Percentiles rank a stretch among this genome's conserved stretches.
phyloP scores from a whole-genome alignment of 2,329 filamentous ascomycete species.

The Neofusicoccum sp. region DNA sequence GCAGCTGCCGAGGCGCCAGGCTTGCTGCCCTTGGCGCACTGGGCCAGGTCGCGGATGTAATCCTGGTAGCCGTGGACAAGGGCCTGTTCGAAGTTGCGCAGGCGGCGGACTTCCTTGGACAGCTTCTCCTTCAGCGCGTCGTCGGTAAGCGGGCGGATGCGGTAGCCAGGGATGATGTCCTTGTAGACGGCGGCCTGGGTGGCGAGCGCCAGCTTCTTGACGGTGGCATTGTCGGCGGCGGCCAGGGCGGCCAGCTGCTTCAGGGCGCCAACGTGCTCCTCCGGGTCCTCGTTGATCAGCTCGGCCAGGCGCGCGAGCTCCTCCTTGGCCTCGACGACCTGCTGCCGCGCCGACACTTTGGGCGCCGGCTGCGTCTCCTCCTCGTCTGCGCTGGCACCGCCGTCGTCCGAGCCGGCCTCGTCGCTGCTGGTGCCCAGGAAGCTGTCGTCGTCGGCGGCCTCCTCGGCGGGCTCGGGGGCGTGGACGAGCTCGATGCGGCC shows the following conservation, averaged over 20 bases:
- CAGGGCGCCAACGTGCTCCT: slow-evolving; percentile 82
- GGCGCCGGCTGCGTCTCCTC: slow-evolving; percentile 57
- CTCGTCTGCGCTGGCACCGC: slow-evolving; percentile 29
- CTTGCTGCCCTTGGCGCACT: slow-evolving; percentile 63
- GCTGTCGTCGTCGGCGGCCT: slow-evolving; percentile 61
- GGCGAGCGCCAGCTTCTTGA: slow-evolving; percentile 83
- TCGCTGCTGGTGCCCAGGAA: slow-evolving; percentile 64
- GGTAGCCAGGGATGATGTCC: slow-evolving; percentile 93
- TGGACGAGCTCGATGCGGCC: slow-evolving; percentile 65
- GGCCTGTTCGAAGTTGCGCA: slow-evolving; percentile 84
- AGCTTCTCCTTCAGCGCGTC: slow-evolving; percentile 76
- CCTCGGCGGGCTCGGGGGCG: slow-evolving; percentile 36
- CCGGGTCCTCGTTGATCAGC: slow-evolving; percentile 85
- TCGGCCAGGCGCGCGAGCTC: slow-evolving; percentile 83
- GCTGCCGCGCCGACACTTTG: slow-evolving; percentile 72
- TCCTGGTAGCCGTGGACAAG: slow-evolving; percentile 81
- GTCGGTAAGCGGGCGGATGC: slow-evolving; percentile 81
- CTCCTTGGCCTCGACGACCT: slow-evolving; percentile 86
- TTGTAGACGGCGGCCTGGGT: slow-evolving; percentile 92
- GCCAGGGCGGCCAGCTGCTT: slow-evolving; percentile 76
- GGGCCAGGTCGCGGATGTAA: slow-evolving; percentile 76
- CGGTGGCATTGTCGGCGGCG: slow-evolving; percentile 67
- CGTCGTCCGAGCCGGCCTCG: slow-evolving; percentile 52
- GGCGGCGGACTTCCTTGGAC: slow-evolving; percentile 84
- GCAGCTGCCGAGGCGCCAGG: slow-evolving; percentile 40